Conservation (phyloP, 148 eudicot genomes). For the Rhododendron kiyosumense region DNA sequence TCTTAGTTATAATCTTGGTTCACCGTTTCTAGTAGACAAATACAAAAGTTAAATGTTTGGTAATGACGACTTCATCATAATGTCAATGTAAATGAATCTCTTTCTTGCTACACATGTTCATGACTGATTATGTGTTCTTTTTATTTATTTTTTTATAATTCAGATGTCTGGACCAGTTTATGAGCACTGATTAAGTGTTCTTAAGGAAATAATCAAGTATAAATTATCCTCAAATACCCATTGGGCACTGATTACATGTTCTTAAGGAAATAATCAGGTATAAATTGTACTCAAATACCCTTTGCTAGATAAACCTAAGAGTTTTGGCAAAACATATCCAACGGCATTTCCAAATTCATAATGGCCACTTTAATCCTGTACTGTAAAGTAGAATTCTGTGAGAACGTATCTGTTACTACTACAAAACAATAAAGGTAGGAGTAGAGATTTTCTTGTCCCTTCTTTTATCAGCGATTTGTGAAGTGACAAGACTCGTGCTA, state of each 20-base stretch:
- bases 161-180: no score
- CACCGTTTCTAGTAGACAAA: background rate
- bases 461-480: background rate
- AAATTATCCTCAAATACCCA: background rate
- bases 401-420: background rate
- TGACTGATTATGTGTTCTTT: background rate
- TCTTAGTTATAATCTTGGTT: background rate
- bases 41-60: background rate
- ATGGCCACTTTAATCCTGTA: background rate
- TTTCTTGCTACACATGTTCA: background rate
- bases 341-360: background rate
- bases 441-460: background rate
- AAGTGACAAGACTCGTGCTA: background rate
- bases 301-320: background rate
- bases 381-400: background rate
- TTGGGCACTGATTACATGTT: background rate
- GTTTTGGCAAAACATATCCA: background rate
- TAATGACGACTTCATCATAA: background rate
- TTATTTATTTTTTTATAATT: no score
- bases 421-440: background rate
- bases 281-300: background rate
- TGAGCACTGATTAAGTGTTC: background rate
- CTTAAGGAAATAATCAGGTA: background rate
- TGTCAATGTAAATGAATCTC: background rate
- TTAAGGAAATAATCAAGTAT: background rate